Percentiles rank a stretch among this genome's conserved stretches.
phyloP scores from a whole-genome alignment of 2,329 filamentous ascomycete genomes.

The Microdochium paspali region DNA sequence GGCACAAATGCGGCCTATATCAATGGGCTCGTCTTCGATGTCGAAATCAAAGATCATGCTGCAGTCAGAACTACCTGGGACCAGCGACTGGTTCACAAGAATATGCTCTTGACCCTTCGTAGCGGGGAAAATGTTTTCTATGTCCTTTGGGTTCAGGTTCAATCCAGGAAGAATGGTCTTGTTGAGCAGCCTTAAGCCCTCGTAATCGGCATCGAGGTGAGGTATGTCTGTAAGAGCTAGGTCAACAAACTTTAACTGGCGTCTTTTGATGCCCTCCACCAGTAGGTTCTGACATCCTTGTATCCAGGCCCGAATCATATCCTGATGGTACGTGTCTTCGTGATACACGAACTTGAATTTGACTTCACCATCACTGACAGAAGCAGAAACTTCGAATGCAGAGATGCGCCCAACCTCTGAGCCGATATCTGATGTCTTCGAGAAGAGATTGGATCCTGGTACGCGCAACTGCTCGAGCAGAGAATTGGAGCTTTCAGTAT shows the following conservation, averaged over 20 bases:
- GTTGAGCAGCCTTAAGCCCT: constrained; percentile 33
- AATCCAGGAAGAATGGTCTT: constrained; percentile 28
- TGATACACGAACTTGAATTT: constrained; percentile 37
- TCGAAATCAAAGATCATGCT: constrained; percentile 39
- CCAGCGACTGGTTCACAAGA: constrained; percentile 32
- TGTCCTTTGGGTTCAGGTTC: constrained; percentile 31
- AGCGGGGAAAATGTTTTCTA: constrained; percentile 39
- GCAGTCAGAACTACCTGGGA: constrained; percentile 30
- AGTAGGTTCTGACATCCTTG: constrained; percentile 35
- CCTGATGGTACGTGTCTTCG: constrained; percentile 27
- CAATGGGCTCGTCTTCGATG: constrained; percentile 25
- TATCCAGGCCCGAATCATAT: constrained; percentile 36
- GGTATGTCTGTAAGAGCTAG: constrained; percentile 41
- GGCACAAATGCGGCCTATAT: constrained; percentile 33
- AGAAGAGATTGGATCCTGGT: constrained; percentile 26
- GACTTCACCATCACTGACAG: constrained; percentile 32
- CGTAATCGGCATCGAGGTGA: constrained; percentile 35
- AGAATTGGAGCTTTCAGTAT: constrained; percentile 35
- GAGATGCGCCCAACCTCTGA: constrained; percentile 35
- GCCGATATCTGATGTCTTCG: constrained; percentile 33
- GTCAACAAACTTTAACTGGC: constrained; percentile 31
- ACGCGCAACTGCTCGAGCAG: constrained; percentile 37
- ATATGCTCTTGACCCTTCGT: constrained; percentile 39
- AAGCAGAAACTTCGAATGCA: constrained; percentile 40
- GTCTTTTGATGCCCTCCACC: constrained; percentile 29